These are phyloP conservation scores for Phialocephala subalpina DNA, from an alignment of 2,329 filamentous ascomycete genomes.

Conservation along the genomic window DNA sequence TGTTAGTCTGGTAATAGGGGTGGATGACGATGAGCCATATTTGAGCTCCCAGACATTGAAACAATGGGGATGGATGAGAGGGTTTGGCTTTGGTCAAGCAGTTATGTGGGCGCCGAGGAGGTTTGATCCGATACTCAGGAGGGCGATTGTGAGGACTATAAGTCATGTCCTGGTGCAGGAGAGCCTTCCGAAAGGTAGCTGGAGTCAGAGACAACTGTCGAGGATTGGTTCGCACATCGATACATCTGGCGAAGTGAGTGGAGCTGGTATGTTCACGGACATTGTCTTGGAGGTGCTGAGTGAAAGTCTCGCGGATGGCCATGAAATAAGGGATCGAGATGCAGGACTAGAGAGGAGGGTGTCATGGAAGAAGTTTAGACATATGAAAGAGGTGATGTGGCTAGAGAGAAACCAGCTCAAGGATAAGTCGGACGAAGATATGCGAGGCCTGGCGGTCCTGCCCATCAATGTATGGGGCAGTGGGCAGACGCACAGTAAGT, in stretches of 20 bases:
- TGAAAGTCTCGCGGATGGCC: slow-evolving; percentile 24
- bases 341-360: slow-evolving; percentile 36
- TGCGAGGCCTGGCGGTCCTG: slow-evolving; percentile 33
- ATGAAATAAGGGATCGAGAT: slow-evolving; percentile 34
- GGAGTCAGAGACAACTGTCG: slow-evolving; percentile 11
- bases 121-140: slow-evolving; percentile 36
- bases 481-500: slow-evolving; percentile 36
- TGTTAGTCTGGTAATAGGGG: slow-evolving; percentile 36
- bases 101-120: slow-evolving; percentile 34
- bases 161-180: slow-evolving; percentile 27
- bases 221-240: slow-evolving; percentile 8
- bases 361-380: slow-evolving; percentile 36
- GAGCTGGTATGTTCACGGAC: slow-evolving; percentile 37
- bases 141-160: slow-evolving; percentile 35
- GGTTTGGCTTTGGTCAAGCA: slow-evolving; percentile 31
- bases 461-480: slow-evolving; percentile 37
- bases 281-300: slow-evolving; percentile 31
- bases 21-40: slow-evolving; percentile 38
- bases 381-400: slow-evolving; percentile 30
- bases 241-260: slow-evolving; percentile 30
- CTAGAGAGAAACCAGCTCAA: slow-evolving; percentile 26
- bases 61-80: slow-evolving; percentile 31
- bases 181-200: not conserved
- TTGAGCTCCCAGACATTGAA: slow-evolving; percentile 21
- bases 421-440: slow-evolving; percentile 23